Percentiles rank a stretch among this genome's conserved stretches.
Evolutionary conservation across 345 rosid species (phyloP).

Genomic region (Melaleuca alternifolia): DNA sequence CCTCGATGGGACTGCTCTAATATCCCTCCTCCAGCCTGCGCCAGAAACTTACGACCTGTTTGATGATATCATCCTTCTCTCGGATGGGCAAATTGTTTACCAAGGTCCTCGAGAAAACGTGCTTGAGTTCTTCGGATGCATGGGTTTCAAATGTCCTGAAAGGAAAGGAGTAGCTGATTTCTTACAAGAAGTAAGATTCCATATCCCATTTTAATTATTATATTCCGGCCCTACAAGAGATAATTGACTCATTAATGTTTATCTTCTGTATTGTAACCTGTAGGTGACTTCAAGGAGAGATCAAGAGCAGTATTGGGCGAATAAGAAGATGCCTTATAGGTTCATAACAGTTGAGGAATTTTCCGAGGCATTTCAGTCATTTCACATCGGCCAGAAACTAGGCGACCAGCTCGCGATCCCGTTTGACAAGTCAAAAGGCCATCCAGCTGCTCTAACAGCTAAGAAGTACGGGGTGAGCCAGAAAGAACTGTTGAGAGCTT

Average conservation of each 20-base stretch:
- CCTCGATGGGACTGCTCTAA: slow-evolving; percentile 59
- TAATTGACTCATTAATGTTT: background rate
- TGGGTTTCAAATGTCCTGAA: slow-evolving; percentile 66
- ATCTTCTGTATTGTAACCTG: background rate
- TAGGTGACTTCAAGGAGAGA: slow-evolving; percentile 64
- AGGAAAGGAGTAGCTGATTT: slow-evolving; percentile 81
- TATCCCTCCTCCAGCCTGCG: slow-evolving; percentile 81
- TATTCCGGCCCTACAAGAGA: background rate
- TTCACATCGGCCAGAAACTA: slow-evolving; percentile 43
- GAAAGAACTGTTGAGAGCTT: slow-evolving; percentile 57
- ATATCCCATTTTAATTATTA: background rate
- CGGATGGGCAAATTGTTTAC: slow-evolving; percentile 67
- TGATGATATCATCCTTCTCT: slow-evolving; percentile 64
- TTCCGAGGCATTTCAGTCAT: slow-evolving; percentile 55
- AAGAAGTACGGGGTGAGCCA: slow-evolving; percentile 51
- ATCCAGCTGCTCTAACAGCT: slow-evolving; percentile 64
- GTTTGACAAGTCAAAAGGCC: slow-evolving; percentile 62
- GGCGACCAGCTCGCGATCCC: slow-evolving; percentile 62
- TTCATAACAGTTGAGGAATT: slow-evolving; percentile 51
- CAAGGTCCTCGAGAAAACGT: slow-evolving; percentile 68
- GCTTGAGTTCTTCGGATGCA: slow-evolving; percentile 50
- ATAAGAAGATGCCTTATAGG: slow-evolving; percentile 39
- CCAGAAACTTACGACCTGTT: slow-evolving; percentile 69
- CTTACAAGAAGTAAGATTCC: slow-evolving; percentile 59
- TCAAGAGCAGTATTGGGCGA: slow-evolving; percentile 74